Percentiles rank a stretch among this genome's conserved stretches.
Conservation (phyloP, 225 moss, liverwort and hornwort genomes). For the Anthoceros angustus region DNA sequence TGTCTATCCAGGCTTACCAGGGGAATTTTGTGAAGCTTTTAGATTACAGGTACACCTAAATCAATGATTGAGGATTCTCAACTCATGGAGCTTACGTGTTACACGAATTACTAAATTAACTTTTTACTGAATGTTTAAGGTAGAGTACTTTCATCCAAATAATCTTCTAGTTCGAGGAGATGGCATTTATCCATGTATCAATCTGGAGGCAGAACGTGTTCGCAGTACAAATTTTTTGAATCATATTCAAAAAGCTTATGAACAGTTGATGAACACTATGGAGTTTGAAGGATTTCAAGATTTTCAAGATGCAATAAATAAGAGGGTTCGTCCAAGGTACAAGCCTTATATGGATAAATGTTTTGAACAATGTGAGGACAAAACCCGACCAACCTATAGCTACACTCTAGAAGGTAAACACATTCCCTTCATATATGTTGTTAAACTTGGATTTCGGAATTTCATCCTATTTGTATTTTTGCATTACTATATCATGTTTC, state of each 20-base stretch:
- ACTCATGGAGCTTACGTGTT: not conserved
- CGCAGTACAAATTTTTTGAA: constrained; percentile 51
- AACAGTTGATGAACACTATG: not conserved
- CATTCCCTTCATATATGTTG: no score
- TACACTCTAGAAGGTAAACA: not conserved
- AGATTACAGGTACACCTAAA: constrained; percentile 26
- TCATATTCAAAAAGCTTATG: constrained; percentile 36
- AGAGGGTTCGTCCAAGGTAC: not conserved
- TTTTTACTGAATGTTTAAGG: constrained; percentile 16
- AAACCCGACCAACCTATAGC: not conserved
- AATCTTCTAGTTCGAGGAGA: constrained; percentile 40
- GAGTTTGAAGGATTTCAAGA: not conserved
- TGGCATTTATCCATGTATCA: constrained; percentile 71
- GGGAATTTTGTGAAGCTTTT: constrained; percentile 20
- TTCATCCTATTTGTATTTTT: no score
- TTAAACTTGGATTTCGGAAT: no score
- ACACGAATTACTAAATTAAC: not conserved
- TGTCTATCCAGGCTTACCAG: constrained; percentile 21
- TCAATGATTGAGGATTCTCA: constrained; percentile 1
- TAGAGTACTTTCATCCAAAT: constrained; percentile 61
- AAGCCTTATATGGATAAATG: not conserved
- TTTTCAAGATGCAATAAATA: not conserved
- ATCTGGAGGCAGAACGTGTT: constrained; percentile 50
- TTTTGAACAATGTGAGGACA: not conserved
- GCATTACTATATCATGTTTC: no score